These are phyloP conservation scores for Zoysia japonica DNA, from an alignment of 176 grass and related monocot species.

Conservation along the genomic window DNA sequence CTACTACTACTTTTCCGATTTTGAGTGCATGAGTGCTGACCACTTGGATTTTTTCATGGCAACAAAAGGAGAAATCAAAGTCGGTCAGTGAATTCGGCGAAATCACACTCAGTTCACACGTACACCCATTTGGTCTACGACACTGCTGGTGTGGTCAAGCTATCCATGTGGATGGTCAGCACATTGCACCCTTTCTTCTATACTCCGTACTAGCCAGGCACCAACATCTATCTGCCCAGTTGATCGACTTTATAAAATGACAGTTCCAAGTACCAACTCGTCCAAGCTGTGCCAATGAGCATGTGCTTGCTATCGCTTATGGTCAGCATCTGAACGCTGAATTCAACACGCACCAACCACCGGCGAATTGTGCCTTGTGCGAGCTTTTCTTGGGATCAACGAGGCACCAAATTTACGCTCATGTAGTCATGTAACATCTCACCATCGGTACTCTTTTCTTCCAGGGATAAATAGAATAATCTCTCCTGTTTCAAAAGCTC, in stretches of 20 bases:
- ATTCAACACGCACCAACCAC: slow-evolving; percentile 28
- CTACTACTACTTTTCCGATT: too few relatives aligned
- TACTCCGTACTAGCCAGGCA: too few relatives aligned
- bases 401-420: too few relatives aligned
- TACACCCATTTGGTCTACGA: background rate
- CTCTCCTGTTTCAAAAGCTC: too few relatives aligned
- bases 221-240: background rate
- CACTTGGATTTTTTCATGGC: background rate
- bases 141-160: background rate
- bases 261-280: background rate
- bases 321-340: slow-evolving; percentile 18
- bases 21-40: background rate
- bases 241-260: background rate
- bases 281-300: background rate
- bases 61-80: background rate
- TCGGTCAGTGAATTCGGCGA: background rate
- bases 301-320: background rate
- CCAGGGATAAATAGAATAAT: too few relatives aligned
- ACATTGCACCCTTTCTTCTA: background rate
- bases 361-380: background rate
- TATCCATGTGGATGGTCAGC: background rate
- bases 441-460: too few relatives aligned
- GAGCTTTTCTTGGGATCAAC: background rate
- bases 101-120: background rate
- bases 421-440: too few relatives aligned